Evolutionary conservation across 306 rosid genomes (phyloP).

Genomic region (Leucaena leucocephala): DNA sequence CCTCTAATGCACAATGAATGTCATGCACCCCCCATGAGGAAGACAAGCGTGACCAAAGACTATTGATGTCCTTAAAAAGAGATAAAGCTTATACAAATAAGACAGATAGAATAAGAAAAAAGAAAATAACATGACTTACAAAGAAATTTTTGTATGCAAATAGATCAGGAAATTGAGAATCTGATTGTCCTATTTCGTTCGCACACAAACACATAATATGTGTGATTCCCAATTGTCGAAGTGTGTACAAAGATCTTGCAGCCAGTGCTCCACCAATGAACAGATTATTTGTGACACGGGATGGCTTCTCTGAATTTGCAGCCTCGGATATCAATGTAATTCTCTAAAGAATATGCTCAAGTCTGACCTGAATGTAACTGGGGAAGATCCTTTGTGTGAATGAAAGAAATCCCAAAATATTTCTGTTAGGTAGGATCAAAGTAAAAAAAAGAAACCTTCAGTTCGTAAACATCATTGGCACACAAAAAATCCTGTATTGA

Average conservation of each 20-base stretch:
- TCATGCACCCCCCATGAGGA: background rate
- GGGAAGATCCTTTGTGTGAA: slow-evolving; percentile 19
- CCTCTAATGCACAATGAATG: slow-evolving; percentile 6
- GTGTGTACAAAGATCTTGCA: slow-evolving; percentile 88
- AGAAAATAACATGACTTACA: slow-evolving; percentile 52
- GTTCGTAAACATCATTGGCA: slow-evolving; percentile 89
- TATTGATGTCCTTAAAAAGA: slow-evolving; percentile 14
- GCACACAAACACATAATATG: slow-evolving; percentile 88
- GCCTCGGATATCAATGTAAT: slow-evolving; percentile 89
- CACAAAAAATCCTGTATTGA: slow-evolving; percentile 86
- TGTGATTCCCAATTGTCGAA: slow-evolving; percentile 79
- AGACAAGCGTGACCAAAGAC: slow-evolving; percentile 9
- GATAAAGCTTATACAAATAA: slow-evolving; percentile 1
- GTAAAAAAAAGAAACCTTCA: slow-evolving; percentile 60
- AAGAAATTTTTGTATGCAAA: slow-evolving; percentile 78
- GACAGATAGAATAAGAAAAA: background rate
- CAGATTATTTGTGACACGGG: slow-evolving; percentile 63
- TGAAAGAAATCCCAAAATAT: slow-evolving; percentile 2
- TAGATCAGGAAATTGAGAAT: slow-evolving; percentile 84
- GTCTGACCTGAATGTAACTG: slow-evolving; percentile 72
- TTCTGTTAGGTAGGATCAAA: slow-evolving; percentile 18
- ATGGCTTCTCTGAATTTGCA: slow-evolving; percentile 91
- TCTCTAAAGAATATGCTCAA: slow-evolving; percentile 96
- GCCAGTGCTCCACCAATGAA: slow-evolving; percentile 93
- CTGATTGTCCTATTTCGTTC: slow-evolving; percentile 95